These are phyloP conservation scores for Boletus rubropictus DNA, from an alignment of 768 basidiomycete genomes.

Conservation along the genomic window DNA sequence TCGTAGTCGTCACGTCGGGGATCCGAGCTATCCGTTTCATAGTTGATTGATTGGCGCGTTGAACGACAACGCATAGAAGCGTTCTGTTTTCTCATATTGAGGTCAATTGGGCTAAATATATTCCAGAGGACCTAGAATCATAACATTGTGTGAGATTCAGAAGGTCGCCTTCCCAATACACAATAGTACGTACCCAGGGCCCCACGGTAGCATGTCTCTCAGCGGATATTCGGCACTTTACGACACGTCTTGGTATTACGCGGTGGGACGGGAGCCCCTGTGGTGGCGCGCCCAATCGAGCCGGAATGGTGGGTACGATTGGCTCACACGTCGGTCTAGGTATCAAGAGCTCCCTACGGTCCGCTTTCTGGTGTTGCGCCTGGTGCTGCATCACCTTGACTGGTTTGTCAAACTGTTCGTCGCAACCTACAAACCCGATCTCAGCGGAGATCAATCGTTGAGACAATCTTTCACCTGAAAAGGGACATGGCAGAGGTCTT, in stretches of 20 bases:
- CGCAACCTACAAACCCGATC: conserved; percentile 42
- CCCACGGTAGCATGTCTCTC: conserved; percentile 48
- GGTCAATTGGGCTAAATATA: conserved; percentile 35
- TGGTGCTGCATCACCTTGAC: conserved; percentile 47
- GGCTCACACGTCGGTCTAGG: conserved; percentile 32
- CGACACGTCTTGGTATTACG: conserved; percentile 40
- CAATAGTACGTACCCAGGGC: conserved; percentile 44
- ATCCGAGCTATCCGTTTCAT: conserved; percentile 10
- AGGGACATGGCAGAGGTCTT: conserved; percentile 27
- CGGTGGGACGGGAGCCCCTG: conserved; percentile 45
- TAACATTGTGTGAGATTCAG: conserved; percentile 2
- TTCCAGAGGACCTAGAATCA: conserved; percentile 40
- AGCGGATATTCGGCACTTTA: conserved; percentile 41
- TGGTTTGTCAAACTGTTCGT: conserved; percentile 41
- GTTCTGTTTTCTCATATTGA: conserved; percentile 38
- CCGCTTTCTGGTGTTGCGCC: conserved; percentile 32
- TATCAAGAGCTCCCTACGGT: conserved; percentile 6
- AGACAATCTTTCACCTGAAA: conserved; percentile 37
- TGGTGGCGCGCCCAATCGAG: conserved; percentile 37
- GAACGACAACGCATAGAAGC: conserved; percentile 35
- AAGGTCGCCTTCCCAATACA: not conserved
- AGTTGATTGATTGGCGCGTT: conserved; percentile 12
- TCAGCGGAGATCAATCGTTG: conserved; percentile 7
- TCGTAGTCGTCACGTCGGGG: conserved; percentile 44
- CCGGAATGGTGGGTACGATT: conserved; percentile 27